Conservation (phyloP, 805 yeast genomes). For the Ogataea nitratoaversa region DNA sequence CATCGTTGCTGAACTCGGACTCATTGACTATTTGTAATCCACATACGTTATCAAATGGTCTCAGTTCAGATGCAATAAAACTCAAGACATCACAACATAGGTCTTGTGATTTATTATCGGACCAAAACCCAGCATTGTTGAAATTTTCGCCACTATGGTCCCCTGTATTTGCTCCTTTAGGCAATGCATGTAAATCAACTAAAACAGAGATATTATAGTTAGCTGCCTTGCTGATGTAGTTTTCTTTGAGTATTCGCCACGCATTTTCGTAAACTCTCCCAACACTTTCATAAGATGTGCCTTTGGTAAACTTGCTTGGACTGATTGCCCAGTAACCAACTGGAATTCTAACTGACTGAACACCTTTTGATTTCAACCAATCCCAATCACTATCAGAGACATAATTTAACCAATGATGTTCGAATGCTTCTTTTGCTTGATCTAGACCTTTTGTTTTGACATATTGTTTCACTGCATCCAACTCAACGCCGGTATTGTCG, state of each 20-base stretch:
- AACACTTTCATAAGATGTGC: constrained; percentile 58
- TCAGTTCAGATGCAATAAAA: constrained; percentile 59
- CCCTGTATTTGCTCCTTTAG: constrained; percentile 87
- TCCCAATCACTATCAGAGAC: constrained; percentile 72
- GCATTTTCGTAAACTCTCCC: constrained; percentile 62
- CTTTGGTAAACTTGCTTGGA: constrained; percentile 52
- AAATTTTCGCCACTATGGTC: constrained; percentile 77
- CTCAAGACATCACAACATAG: constrained; percentile 48
- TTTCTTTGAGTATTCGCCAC: constrained; percentile 57
- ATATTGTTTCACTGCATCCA: constrained; percentile 59
- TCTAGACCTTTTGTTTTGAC: constrained; percentile 48
- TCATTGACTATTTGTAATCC: constrained; percentile 89
- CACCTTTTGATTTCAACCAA: constrained; percentile 62
- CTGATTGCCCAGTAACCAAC: constrained; percentile 88
- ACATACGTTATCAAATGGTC: constrained; percentile 57
- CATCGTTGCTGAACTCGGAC: constrained; percentile 57
- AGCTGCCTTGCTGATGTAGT: constrained; percentile 55
- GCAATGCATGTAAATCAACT: constrained; percentile 84
- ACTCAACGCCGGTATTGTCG: constrained; percentile 60
- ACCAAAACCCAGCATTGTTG: constrained; percentile 65
- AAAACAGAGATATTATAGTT: constrained; percentile 64
- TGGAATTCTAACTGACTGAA: constrained; percentile 82
- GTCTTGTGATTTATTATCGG: constrained; percentile 34
- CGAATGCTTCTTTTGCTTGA: constrained; percentile 49
- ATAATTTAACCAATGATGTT: constrained; percentile 63